Evolutionary conservation across 495 filamentous ascomycete genomes (phyloP), one percentile per base, ranked within the genome.

Genomic region (Xylaria venustula): DNA sequence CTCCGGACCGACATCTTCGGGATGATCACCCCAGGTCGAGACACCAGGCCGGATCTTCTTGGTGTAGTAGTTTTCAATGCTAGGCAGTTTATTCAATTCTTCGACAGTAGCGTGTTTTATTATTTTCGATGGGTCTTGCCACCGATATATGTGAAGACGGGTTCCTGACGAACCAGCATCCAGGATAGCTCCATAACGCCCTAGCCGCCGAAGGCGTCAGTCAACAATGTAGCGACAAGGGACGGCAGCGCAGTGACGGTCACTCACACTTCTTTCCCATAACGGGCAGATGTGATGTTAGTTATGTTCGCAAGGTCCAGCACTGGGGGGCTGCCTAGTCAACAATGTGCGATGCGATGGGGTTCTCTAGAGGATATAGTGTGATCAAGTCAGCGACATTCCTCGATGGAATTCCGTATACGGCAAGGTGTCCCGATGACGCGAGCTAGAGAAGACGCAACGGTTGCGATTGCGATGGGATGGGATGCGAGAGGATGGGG

Each of bases 11-110:
- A 98, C 87, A 36, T 83, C 80, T 62, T 86, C 82, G 11, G 91
- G 89, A 34, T 79, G 87, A 30, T 90, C 82, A 65, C 89, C 91
- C 64, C 95, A 98, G 0, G 91, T 91, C 22, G 94, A 97, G 44
- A 98, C 87, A 22, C 94, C 93, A 2, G 94, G 94, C 47, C 89
- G 82, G 42, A 93, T 93, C 76, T 98, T 98, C 76, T 92, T 92
- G 2, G 90, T 93, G 88, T 92, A 97, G 70, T 88, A 81, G 66
- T 90, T 87, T 60, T 93, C 82, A 59, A 98, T 78, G 58, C 86
- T 85, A 3, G 94, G 95, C 7, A 98, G 76, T 28, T 82, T 85
- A 51, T 83, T 79, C 48, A 95, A 71, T 17, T 91, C 83, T 30
- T 86, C 71, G 30, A 72, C 66, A 47, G 81, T 78, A 14, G 86